Base-by-base conservation (phyloP, 2,329 filamentous ascomycete species). In the Fusarium nurragi region DNA sequence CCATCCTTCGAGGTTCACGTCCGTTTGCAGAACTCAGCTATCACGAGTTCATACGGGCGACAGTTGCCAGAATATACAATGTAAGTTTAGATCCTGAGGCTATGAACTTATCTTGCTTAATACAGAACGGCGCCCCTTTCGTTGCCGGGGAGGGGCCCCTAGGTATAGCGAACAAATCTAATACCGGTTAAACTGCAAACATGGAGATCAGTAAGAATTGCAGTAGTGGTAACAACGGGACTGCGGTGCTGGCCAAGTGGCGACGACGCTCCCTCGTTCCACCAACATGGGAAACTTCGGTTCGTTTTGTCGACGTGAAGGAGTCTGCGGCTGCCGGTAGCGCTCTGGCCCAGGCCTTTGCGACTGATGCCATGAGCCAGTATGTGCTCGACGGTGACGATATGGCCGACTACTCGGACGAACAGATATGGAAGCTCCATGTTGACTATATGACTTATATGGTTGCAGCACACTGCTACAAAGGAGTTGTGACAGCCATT, bases 341-440 rank as follows among this genome's bases (percentile, higher is more conserved):
- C 32, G 88, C 89, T 71, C 85, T 96, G 68, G 89, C 92, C 43
- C 87, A 92, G 74, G 89, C 92, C 64, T 95, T 96, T 79, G 88
- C 86, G 56, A 81, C 88, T 60, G 92, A 95, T 76, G 86, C 91
- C 57, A 84, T 93, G 64, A 88, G 88, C 62, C 83, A 86, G 75
- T 95, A 94, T 78, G 88, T 93, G 71, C 82, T 94, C 70, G 86
- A 91, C 72, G 87, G 88, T 41, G 87, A 89, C 59, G 90, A 92
- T 74, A 85, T 87, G 78, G 82, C 81, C 62, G 76, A 82, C 62
- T 86, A 85, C 78, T 84, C 86, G 44, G 83, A 87, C 71, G 86
- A 91, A 76, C 81, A 88, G 73, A 89, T 88, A 74, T 95, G 90
- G 89, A 86, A 87, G 67, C 82, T 95, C 41, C 92, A 95, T 76